These are phyloP conservation scores for Aspergillus candidus DNA, from an alignment of 2,329 filamentous ascomycete genomes.

Conservation along the genomic window DNA sequence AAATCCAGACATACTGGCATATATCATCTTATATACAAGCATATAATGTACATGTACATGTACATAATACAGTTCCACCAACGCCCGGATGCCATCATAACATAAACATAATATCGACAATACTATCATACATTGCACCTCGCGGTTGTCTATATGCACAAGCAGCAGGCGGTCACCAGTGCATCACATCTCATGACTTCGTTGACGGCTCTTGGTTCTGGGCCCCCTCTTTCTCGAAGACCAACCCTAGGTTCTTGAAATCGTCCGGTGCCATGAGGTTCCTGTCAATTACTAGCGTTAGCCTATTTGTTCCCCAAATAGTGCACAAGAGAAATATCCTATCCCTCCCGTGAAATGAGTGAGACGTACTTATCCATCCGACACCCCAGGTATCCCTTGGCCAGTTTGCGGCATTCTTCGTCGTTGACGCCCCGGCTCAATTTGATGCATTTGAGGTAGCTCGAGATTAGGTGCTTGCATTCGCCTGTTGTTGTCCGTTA, in stretches of 20 bases:
- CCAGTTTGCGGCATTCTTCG: slow-evolving; percentile 73
- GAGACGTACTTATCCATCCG: slow-evolving; percentile 81
- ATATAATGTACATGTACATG: too few species aligned
- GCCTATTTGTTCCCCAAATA: neutral
- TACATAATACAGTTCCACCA: too few species aligned
- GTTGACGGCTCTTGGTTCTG: slow-evolving; percentile 9
- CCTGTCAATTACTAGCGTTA: slow-evolving; percentile 38
- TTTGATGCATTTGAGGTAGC: slow-evolving; percentile 83
- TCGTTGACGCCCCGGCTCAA: slow-evolving; percentile 78
- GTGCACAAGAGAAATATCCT: neutral
- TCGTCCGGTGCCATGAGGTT: slow-evolving; percentile 96
- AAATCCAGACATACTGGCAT: neutral
- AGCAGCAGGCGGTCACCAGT: neutral
- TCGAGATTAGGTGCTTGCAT: slow-evolving; percentile 82
- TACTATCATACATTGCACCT: neutral
- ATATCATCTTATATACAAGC: neutral
- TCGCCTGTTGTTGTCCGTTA: slow-evolving; percentile 55
- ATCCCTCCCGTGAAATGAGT: neutral
- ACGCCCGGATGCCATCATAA: too few species aligned
- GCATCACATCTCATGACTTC: slow-evolving; percentile 7
- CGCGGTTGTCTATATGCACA: too few species aligned
- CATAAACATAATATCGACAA: neutral
- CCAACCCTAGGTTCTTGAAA: slow-evolving; percentile 87
- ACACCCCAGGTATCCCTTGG: slow-evolving; percentile 83
- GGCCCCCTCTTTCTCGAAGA: slow-evolving; percentile 41